Conservation (phyloP, 306 rosid genomes). For the Pyrus pyrifolia region DNA sequence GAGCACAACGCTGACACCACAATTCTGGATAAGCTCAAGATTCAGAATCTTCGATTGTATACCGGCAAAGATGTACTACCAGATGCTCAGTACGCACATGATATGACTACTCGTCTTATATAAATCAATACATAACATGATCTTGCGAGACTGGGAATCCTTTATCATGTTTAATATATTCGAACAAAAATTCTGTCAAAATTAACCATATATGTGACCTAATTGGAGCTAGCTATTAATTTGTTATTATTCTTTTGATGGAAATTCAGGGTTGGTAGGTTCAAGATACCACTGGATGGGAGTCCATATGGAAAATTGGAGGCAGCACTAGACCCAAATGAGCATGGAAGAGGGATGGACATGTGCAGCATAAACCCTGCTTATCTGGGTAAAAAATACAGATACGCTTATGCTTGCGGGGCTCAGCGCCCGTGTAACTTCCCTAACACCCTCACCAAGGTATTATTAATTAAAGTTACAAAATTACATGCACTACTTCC, state of each 20-base stretch:
- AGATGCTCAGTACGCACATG: slow-evolving; percentile 60
- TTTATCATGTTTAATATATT: neutral
- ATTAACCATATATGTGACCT: neutral
- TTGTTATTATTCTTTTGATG: neutral
- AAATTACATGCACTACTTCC: neutral
- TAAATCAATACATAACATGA: neutral
- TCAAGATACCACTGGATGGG: slow-evolving; percentile 77
- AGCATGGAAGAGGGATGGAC: slow-evolving; percentile 91
- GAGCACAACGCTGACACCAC: slow-evolving; percentile 63
- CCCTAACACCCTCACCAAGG: slow-evolving; percentile 96
- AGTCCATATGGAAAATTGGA: slow-evolving; percentile 60
- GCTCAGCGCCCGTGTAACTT: slow-evolving; percentile 95
- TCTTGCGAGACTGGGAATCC: neutral
- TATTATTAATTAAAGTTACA: neutral
- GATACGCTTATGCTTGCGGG: slow-evolving; percentile 94
- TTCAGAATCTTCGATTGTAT: slow-evolving; percentile 55
- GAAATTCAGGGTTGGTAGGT: slow-evolving; percentile 71
- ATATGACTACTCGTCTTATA: neutral
- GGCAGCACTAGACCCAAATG: slow-evolving; percentile 78
- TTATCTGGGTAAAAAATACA: slow-evolving; percentile 59
- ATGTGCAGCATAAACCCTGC: slow-evolving; percentile 93
- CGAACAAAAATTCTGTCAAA: neutral
- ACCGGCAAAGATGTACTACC: slow-evolving; percentile 61
- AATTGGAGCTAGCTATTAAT: neutral
- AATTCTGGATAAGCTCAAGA: slow-evolving; percentile 63